phyloP scores from a whole-genome alignment of 805 yeast species.

The Saturnispora mendoncae region DNA sequence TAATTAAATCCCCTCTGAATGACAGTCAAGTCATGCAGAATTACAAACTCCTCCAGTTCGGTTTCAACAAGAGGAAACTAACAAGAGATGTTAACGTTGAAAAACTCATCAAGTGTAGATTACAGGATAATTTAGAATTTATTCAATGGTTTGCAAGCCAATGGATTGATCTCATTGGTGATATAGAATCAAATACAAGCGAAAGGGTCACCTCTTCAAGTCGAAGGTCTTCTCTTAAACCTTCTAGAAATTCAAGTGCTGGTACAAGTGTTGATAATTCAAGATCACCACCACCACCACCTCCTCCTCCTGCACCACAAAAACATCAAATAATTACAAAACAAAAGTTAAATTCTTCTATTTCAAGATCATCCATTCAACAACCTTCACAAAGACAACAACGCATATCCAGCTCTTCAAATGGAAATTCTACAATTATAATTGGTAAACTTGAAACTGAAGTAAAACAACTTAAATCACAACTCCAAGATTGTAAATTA shows the following conservation, averaged over 20 bases:
- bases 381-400: no score
- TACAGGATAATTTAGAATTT: conserved; percentile 91
- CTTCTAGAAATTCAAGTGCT: conserved; percentile 2
- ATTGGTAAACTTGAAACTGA: conserved; percentile 1
- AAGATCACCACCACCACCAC: no score
- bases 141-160: conserved; percentile 82
- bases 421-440: no score
- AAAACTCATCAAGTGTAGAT: conserved; percentile 69
- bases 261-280: conserved; percentile 5
- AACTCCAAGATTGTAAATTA: not conserved
- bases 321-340: no score
- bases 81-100: conserved; percentile 75
- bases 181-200: conserved; percentile 3
- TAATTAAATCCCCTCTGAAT: conserved; percentile 57
- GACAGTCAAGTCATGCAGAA: conserved; percentile 76
- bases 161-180: conserved; percentile 51
- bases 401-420: no score
- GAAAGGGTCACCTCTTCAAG: not conserved
- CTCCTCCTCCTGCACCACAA: no score
- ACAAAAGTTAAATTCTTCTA: no score
- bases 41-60: conserved; percentile 76
- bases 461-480: not conserved
- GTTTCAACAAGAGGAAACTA: conserved; percentile 63
- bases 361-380: no score
- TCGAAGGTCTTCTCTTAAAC: conserved; percentile 9